Evolutionary conservation across 1,284 basidiomycete genomes (phyloP), one percentile per base, ranked within the genome.

Genomic region (Leccinum subrobustum): DNA sequence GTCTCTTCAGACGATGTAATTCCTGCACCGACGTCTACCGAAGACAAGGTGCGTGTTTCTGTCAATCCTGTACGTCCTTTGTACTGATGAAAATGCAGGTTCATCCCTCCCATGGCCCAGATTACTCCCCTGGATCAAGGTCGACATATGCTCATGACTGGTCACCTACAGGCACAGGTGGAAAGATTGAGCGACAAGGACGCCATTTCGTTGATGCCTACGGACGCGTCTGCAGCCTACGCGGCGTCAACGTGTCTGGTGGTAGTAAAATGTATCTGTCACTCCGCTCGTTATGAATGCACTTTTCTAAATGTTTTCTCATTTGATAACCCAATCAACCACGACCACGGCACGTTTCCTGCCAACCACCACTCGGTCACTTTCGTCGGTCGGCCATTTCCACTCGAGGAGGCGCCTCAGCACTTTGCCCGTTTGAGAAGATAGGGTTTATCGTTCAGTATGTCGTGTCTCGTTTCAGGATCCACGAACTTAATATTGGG

Each of bases 371-470:
- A 83, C 54, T 73, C 76, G 3, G 87, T 91, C 2, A 92, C 87
- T 1, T 96, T 95, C 69, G 87, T 94, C 44, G 88, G 88, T 14
- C 78, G 91, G 31, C 93, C 94, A 1, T 95, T 96, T 70, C 88
- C 93, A 12, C 75, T 96, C 1, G 84, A 88, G 56, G 89, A 95
- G 64, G 94, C 94, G 0, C 88, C 84, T 20, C 85, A 92, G 63
- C 93, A 96, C 70, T 88, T 95, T 71, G 81, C 88, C 1, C 79
- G 93, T 58, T 77, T 96, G 29, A 79, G 89, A 54, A 78, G 90
- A 73, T 96, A 94, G 94, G 93, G 93, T 1, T 76, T 95, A 66
- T 91, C 91, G 0, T 93, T 95, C 70, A 79, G 93, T 93, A 68
- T 56, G 89, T 78, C 5, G 8, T 27, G 25, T 53, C 6, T 14